Evolutionary conservation across 768 basidiomycete genomes (phyloP).

Genomic region (Coprinellus micaceus): DNA sequence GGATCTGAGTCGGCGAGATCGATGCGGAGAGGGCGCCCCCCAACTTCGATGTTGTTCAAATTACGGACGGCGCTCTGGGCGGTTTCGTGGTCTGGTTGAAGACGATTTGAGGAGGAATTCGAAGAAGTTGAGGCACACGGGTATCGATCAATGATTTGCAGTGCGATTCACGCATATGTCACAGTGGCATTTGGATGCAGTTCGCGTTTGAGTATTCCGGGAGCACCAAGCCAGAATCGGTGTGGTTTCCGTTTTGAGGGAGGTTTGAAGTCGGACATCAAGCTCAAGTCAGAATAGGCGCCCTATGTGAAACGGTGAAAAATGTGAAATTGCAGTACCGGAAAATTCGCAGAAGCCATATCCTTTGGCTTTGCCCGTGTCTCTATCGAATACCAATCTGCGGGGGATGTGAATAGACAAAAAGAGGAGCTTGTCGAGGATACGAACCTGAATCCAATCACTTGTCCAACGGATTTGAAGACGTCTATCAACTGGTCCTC

Average conservation of each 20-base stretch:
- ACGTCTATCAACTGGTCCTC: slow-evolving; percentile 87
- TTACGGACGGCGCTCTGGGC: slow-evolving; percentile 94
- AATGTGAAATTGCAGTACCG: slow-evolving; percentile 44
- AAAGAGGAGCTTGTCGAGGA: slow-evolving; percentile 1
- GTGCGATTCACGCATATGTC: slow-evolving; percentile 26
- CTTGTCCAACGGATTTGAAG: slow-evolving; percentile 85
- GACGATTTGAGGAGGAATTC: neutral
- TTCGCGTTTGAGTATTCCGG: slow-evolving; percentile 3
- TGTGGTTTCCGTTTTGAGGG: too few species aligned
- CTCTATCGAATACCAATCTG: slow-evolving; percentile 85
- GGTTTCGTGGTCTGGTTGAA: slow-evolving; percentile 77
- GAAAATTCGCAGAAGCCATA: slow-evolving; percentile 94
- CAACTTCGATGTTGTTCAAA: slow-evolving; percentile 88
- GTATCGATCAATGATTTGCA: too few species aligned
- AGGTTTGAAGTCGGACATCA: neutral
- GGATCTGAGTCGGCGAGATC: slow-evolving; percentile 94
- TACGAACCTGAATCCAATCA: slow-evolving; percentile 78
- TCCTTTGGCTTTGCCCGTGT: slow-evolving; percentile 91
- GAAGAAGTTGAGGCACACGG: too few species aligned
- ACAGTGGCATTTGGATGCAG: neutral
- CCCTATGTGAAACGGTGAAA: neutral
- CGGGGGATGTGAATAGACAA: slow-evolving; percentile 10
- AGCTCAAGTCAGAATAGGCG: neutral
- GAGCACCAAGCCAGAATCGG: slow-evolving; percentile 1
- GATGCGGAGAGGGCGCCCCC: slow-evolving; percentile 88